A percentile compares a stretch with the other conserved stretches of the same genome.
Evolutionary conservation across 2,329 filamentous ascomycete genomes (phyloP).

Genomic region (Aspergillus fumigatiaffinis): DNA sequence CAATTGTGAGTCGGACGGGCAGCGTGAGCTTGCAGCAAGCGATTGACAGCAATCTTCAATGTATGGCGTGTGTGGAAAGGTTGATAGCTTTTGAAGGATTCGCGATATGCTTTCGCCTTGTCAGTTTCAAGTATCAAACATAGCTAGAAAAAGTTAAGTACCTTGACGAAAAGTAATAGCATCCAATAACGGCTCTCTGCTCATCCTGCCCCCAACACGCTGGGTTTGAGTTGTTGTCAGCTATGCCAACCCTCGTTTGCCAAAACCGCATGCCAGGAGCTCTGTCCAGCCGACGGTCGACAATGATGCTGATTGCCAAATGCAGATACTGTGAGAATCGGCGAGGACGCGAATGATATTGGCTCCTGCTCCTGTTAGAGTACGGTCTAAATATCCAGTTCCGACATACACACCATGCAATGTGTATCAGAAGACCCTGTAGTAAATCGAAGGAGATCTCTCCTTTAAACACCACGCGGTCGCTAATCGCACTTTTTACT

Average conservation of each 20-base stretch:
- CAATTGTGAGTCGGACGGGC: slow-evolving; percentile 33
- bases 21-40: slow-evolving; percentile 29
- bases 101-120: too few relatives aligned
- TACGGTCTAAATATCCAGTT: not conserved
- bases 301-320: slow-evolving; percentile 33
- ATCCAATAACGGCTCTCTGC: slow-evolving; percentile 42
- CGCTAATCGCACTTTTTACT: slow-evolving; percentile 28
- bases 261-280: slow-evolving; percentile 22
- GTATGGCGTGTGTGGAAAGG: slow-evolving; percentile 30
- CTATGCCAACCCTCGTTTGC: slow-evolving; percentile 25
- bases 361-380: slow-evolving; percentile 20
- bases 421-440: slow-evolving; percentile 36
- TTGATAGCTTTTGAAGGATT: slow-evolving; percentile 31
- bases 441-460: slow-evolving; percentile 38
- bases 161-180: slow-evolving; percentile 44
- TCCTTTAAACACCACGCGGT: slow-evolving; percentile 27
- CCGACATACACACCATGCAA: slow-evolving; percentile 27
- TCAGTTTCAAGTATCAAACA: too few relatives aligned
- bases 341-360: slow-evolving; percentile 30
- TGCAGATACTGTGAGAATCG: slow-evolving; percentile 35
- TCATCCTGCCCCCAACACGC: slow-evolving; percentile 36
- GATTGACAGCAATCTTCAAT: slow-evolving; percentile 37
- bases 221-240: slow-evolving; percentile 16
- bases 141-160: slow-evolving; percentile 19
- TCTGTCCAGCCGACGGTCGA: slow-evolving; percentile 31